A percentile compares a stretch with the other conserved stretches of the same genome.
phyloP scores from a whole-genome alignment of 2,329 filamentous ascomycete genomes.

The Talaromyces sp. region DNA sequence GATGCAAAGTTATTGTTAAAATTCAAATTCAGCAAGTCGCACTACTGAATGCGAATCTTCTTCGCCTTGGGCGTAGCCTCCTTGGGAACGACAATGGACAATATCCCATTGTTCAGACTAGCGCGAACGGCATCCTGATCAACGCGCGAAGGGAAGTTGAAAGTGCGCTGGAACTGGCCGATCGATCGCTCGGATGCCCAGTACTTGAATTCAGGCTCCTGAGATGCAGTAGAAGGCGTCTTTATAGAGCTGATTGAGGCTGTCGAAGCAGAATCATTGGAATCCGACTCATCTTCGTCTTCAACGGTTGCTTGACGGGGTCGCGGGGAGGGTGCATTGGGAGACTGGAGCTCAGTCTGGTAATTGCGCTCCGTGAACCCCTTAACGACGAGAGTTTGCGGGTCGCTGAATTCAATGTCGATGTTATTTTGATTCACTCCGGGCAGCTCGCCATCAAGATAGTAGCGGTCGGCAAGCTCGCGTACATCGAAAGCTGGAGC shows the following conservation, averaged over 20 bases:
- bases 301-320: constrained; percentile 56
- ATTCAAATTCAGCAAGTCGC: no score
- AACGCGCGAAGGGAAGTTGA: constrained; percentile 59
- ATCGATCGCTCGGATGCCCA: constrained; percentile 62
- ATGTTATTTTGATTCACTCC: constrained; percentile 48
- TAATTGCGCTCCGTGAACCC: constrained; percentile 43
- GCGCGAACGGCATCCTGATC: constrained; percentile 63
- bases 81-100: constrained; percentile 60
- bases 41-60: constrained; percentile 58
- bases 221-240: constrained; percentile 14
- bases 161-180: constrained; percentile 60
- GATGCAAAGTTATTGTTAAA: neutral
- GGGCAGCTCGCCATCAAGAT: constrained; percentile 50
- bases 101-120: constrained; percentile 60
- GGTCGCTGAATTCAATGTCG: constrained; percentile 51
- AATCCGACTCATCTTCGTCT: constrained; percentile 47
- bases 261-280: constrained; percentile 12
- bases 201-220: constrained; percentile 39
- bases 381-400: constrained; percentile 48
- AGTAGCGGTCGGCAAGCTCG: constrained; percentile 44
- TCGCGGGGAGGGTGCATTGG: constrained; percentile 27
- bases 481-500: constrained; percentile 49
- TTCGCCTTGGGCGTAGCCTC: constrained; percentile 50
- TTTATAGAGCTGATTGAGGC: constrained; percentile 12
- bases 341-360: constrained; percentile 20